Conservation (phyloP, 2,329 filamentous ascomycete genomes). For the Capronia epimyces region DNA sequence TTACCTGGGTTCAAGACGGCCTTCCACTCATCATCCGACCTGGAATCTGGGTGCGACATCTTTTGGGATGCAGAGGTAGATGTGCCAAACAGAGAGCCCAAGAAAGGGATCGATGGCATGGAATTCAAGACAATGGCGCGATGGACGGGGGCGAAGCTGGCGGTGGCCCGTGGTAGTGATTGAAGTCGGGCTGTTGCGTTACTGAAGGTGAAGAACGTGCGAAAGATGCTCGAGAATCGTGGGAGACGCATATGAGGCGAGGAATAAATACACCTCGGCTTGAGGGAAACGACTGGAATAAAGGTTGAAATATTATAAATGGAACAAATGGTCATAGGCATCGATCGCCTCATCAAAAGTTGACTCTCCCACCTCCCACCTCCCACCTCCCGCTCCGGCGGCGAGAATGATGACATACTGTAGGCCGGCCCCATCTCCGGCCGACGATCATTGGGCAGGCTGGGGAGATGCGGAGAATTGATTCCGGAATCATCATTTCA, state of each 20-base stretch:
- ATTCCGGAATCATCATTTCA: constrained; percentile 11
- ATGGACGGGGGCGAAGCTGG: constrained; percentile 27
- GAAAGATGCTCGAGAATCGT: constrained; percentile 44
- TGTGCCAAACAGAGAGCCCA: constrained; percentile 68
- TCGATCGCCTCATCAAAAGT: neutral
- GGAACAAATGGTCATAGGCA: neutral
- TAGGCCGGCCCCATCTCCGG: neutral
- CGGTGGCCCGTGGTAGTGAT: constrained; percentile 2
- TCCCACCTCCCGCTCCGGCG: constrained; percentile 4
- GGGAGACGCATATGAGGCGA: constrained; percentile 41
- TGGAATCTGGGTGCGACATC: constrained; percentile 69
- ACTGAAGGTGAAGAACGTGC: constrained; percentile 44
- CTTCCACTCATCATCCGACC: constrained; percentile 79
- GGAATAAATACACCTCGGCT: neutral
- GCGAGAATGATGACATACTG: constrained; percentile 9
- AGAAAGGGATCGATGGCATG: constrained; percentile 73
- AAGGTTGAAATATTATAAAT: neutral
- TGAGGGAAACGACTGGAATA: neutral
- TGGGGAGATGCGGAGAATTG: neutral
- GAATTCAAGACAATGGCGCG: constrained; percentile 47
- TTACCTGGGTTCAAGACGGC: constrained; percentile 71
- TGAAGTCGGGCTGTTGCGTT: constrained; percentile 37
- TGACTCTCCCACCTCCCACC: too few relatives aligned
- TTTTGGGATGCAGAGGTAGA: constrained; percentile 45
- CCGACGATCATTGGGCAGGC: constrained; percentile 1